Evolutionary conservation across 2,329 filamentous ascomycete species (phyloP), one percentile per base, ranked within the genome.

Genomic region (Penicillium sp.): DNA sequence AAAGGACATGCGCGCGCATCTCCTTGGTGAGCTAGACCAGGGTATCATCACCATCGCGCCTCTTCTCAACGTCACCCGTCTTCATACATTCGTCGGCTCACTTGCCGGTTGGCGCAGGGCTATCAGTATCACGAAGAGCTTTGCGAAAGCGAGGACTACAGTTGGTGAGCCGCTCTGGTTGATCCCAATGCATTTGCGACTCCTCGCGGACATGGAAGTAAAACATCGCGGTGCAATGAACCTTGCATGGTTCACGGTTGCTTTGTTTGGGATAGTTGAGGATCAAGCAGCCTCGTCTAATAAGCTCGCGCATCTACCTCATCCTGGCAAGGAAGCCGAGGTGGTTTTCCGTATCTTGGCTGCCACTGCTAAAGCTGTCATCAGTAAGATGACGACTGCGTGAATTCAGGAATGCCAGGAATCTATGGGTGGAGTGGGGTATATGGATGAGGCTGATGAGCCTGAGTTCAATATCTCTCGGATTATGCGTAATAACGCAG

Each of bases 31-130:
- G 4, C 80, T 88, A 59, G 88, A 88, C 1, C 74, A 82, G 38
- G 89, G 88, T 1, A 80, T 89, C 30, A 81, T 83, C 25, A 86
- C 89, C 62, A 88, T 91, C 56, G 80, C 82, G 37, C 84, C 84
- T 1, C 77, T 92, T 14, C 76, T 91, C 8, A 90, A 85, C 55
- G 83, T 91, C 60, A 94, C 77, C 2, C 69, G 77, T 30, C 66
- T 76, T 12, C 73, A 78, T 46, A 78, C 75, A 4, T 75, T 75
- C 5, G 58, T 75, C 33, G 72, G 71, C 2, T 70, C 71, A 1
- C 63, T 76, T 6, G 63, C 68, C 2, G 67, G 61, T 11, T 77
- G 74, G 72, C 70, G 73, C 1, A 68, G 76, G 2, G 73, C 71
- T 0, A 61, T 78, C 11, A 71, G 69, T 12, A 75, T 78, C 30